A percentile compares a stretch with the other conserved stretches of the same genome.
These are phyloP conservation scores for Sedum album DNA, from an alignment of 164 flowering plant genomes.

Conservation along the genomic window DNA sequence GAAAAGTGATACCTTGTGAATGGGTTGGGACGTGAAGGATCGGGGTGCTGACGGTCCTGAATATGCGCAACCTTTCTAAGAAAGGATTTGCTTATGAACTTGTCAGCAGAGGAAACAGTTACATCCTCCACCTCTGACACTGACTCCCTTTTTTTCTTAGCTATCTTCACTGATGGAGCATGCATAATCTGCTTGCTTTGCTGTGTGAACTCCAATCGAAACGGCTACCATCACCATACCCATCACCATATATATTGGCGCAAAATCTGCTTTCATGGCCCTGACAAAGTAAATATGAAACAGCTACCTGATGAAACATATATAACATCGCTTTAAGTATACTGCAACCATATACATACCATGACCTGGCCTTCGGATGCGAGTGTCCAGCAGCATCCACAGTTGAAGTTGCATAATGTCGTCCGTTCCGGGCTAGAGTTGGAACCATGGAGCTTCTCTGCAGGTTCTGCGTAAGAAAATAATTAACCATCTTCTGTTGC, in stretches of 20 bases:
- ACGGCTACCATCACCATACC: conserved; percentile 24
- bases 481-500: neutral
- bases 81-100: conserved; percentile 34
- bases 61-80: conserved; percentile 36
- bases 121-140: conserved; percentile 30
- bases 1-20: conserved; percentile 14
- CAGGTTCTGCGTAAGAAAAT: neutral
- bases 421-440: neutral
- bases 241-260: conserved; percentile 15
- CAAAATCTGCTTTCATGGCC: conserved; percentile 13
- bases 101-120: conserved; percentile 16
- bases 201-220: conserved; percentile 25
- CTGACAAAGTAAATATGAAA: neutral
- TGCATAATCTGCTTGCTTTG: conserved; percentile 35
- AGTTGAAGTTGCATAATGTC: neutral
- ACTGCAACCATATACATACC: neutral
- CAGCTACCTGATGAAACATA: too few species aligned
- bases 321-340: neutral
- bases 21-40: conserved; percentile 17
- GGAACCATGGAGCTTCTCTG: neutral
- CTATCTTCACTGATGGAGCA: conserved; percentile 23
- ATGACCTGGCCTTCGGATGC: neutral
- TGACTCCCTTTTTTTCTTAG: conserved; percentile 35
- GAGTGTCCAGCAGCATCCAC: neutral
- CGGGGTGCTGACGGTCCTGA: conserved; percentile 19